These are phyloP conservation scores for Pseudotsuga menziesii DNA, from an alignment of 75 land plant genomes.

Conservation along the genomic window DNA sequence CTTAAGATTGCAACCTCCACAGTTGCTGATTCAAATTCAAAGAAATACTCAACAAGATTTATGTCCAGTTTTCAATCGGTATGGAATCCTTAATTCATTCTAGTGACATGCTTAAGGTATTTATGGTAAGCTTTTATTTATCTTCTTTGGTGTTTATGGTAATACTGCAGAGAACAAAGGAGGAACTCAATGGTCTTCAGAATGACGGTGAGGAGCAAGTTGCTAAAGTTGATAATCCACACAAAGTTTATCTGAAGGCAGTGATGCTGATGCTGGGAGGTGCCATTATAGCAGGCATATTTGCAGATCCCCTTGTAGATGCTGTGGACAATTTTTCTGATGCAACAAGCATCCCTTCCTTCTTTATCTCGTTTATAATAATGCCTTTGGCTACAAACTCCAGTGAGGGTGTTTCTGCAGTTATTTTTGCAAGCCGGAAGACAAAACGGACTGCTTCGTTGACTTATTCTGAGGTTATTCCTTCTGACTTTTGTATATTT, in stretches of 20 bases:
- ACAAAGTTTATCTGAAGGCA: slow-evolving; percentile 41
- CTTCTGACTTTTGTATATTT: slow-evolving; percentile 9
- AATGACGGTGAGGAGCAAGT: slow-evolving; percentile 39
- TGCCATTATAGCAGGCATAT: slow-evolving; percentile 68
- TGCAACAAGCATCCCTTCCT: slow-evolving; percentile 83
- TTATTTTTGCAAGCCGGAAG: slow-evolving; percentile 71
- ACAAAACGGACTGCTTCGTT: slow-evolving; percentile 62
- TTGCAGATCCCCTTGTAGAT: slow-evolving; percentile 95
- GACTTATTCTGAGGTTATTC: slow-evolving; percentile 84
- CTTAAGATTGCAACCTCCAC: slow-evolving; percentile 12
- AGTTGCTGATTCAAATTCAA: slow-evolving; percentile 11
- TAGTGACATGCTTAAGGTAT: not conserved
- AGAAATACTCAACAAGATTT: slow-evolving; percentile 10
- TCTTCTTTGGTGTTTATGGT: not conserved
- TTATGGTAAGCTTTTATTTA: not conserved
- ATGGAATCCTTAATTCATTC: slow-evolving; percentile 7
- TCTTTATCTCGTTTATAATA: slow-evolving; percentile 89
- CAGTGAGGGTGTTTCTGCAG: slow-evolving; percentile 82
- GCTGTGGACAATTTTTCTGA: slow-evolving; percentile 79
- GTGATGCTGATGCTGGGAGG: slow-evolving; percentile 60
- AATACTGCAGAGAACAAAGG: slow-evolving; percentile 17
- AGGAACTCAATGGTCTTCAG: slow-evolving; percentile 21
- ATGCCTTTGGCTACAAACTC: slow-evolving; percentile 93
- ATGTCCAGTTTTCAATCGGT: slow-evolving; percentile 17
- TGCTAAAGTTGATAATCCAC: slow-evolving; percentile 33